Evolutionary conservation across 257 asterid species (phyloP), one percentile per base, ranked within the genome.

Genomic region (Solanum stenotomum): DNA sequence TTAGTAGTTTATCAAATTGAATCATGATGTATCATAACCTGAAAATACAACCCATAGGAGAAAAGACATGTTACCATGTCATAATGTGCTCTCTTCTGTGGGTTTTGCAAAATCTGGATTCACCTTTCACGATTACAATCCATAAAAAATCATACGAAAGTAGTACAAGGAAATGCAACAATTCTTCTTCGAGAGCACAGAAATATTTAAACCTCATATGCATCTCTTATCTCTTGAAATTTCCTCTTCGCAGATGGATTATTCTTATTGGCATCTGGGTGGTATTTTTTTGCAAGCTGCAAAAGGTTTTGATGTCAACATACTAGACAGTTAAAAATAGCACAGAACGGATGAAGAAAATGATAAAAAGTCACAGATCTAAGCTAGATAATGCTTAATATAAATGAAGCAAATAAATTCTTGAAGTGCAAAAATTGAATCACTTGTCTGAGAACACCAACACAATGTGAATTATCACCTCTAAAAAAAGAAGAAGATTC

Each of bases 181-280:
- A 74, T 67, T 22, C 87, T 83, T 86, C 89, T 22, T 46, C 72
- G 15, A 87, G 52, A 77, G 85, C 85, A 76, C 89, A 46, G 85
- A 90, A 87, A 29, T 44, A 15, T 42, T 88, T 93, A 85, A 90
- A 97, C 99, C 98, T 97, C 99, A 87, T 95, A 97, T 10, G 99
- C 99, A 83, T 96, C 98, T 93, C 98, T 94, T 89, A 95, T 95
- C 95, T 95, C 98, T 92, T 94, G 99, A 92, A 97, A 97, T 90
- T 92, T 95, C 89, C 94, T 94, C 94, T 94, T 96, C 22, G 98
- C 96, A 34, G 96, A 92, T 76, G 98, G 96, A 88, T 91, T 97
- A 87, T 92, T 93, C 94, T 88, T 97, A 91, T 96, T 95, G 71
- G 98, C 96, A 92, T 97, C 99, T 78, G 99, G 99, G 88, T 97